Conservation (phyloP, 345 rosid species). For the Euphorbia tirucalli region DNA sequence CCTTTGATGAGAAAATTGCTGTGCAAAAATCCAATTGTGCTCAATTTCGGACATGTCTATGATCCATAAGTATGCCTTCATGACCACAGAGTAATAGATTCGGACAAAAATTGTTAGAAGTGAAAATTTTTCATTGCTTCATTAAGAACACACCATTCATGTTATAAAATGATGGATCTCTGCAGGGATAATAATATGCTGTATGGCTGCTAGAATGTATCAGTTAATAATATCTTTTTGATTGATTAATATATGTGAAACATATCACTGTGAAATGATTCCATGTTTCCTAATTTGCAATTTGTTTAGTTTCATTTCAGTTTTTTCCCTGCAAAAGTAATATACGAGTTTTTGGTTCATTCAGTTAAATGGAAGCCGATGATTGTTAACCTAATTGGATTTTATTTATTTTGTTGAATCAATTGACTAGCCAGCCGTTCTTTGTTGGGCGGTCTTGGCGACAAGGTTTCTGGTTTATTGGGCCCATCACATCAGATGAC, state of each 20-base stretch:
- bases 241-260: not conserved
- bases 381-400: too few species aligned
- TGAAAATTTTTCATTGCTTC: not conserved
- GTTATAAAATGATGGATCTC: not conserved
- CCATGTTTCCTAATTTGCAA: not conserved
- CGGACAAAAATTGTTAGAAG: too few species aligned
- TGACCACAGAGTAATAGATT: not conserved
- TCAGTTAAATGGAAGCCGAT: not conserved
- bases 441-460: conserved; percentile 45
- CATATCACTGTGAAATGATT: not conserved
- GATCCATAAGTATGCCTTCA: not conserved
- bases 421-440: conserved; percentile 36
- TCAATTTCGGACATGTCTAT: not conserved
- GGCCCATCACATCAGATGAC: conserved; percentile 33
- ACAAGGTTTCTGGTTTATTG: conserved; percentile 31
- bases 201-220: not conserved
- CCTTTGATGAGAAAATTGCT: not conserved
- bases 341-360: not conserved
- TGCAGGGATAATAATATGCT: not conserved
- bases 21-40: not conserved
- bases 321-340: not conserved
- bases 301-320: not conserved
- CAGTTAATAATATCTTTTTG: not conserved
- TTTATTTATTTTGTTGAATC: conserved; percentile 6
- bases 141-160: not conserved